Base-by-base conservation (phyloP, 768 basidiomycete species). In the Gloeostereum incarnatum region DNA sequence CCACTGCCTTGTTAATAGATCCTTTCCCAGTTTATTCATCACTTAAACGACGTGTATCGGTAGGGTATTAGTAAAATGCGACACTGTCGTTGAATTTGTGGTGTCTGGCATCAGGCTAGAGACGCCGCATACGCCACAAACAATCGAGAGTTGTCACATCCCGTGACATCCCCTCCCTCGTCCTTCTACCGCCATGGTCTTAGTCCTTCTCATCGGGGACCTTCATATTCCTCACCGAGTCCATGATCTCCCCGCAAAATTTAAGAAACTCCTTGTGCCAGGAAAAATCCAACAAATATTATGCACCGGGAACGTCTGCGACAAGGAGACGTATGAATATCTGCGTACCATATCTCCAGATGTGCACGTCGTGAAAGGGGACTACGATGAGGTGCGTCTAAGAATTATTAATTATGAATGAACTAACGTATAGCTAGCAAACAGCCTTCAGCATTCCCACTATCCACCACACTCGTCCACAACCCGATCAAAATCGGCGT, bases 201-300 rank as follows among this genome's bases (percentile, higher is more conserved):
- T 98, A 46, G 94, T 99, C 29, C 85, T 98, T 40, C 78, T 96
- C 51, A 90, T 98, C 46, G 94, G 94, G 36, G 96, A 99, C 68
- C 75, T 98, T 16, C 93, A 97, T 59, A 98, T 97, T 53, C 96
- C 96, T 1, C 83, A 89, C 56, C 66, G 88, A 31, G 68, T 66
- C 6, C 89, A 96, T 56, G 96, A 96, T 53, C 74, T 99, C 6
- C 93, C 96, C 0, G 67, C 78, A 10, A 97, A 97, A 63, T 99
- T 99, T 66, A 93, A 94, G 66, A 96, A 97, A 54, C 80, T 98
- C 1, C 70, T 99, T 37, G 81, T 89, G 4, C 87, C 87, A 14
- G 96, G 96, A 16, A 99, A 99, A 60, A 98, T 99, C 31, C 89
- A 93, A 45, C 94, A 98, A 59, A 96, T 98, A 42, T 69, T 98